Evolutionary conservation across 2,329 filamentous ascomycete genomes (phyloP).

Genomic region (Celoporthe dispersa): DNA sequence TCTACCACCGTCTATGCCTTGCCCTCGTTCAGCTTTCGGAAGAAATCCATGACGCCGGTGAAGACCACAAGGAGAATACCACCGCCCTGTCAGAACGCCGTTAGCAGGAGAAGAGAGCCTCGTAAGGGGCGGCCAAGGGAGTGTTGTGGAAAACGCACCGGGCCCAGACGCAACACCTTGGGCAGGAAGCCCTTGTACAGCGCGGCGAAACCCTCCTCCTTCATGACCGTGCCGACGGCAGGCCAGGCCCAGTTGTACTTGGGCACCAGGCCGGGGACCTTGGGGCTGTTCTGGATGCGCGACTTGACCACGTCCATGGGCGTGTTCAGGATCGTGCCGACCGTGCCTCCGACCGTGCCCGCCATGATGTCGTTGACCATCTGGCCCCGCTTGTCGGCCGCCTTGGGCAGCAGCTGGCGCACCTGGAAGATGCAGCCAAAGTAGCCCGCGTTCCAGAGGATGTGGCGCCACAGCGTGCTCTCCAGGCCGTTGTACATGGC

Average conservation of each 20-base stretch:
- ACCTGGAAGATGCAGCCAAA: constrained; percentile 99
- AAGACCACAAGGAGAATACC: constrained; percentile 82
- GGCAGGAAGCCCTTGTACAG: constrained; percentile 98
- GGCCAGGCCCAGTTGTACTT: constrained; percentile 99
- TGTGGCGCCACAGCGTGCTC: constrained; percentile 94
- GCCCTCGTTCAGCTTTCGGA: constrained; percentile 64
- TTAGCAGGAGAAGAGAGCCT: constrained; percentile 44
- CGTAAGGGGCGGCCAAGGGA: constrained; percentile 34
- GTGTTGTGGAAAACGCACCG: constrained; percentile 41
- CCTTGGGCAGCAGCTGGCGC: constrained; percentile 77
- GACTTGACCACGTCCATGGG: constrained; percentile 98
- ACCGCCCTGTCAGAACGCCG: constrained; percentile 41
- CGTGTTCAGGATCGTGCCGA: constrained; percentile 88
- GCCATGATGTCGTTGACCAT: constrained; percentile 87
- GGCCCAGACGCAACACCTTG: constrained; percentile 82
- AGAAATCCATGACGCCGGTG: constrained; percentile 91
- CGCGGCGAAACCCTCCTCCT: constrained; percentile 89
- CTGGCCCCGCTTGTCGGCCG: constrained; percentile 79
- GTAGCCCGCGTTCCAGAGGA: constrained; percentile 83
- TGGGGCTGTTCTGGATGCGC: constrained; percentile 92
- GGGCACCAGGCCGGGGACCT: constrained; percentile 76
- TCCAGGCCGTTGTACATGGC: constrained; percentile 97
- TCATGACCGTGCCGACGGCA: constrained; percentile 81
- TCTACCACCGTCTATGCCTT: constrained; percentile 17
- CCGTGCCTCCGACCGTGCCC: constrained; percentile 83